These are phyloP conservation scores for Aspergillus coremiiformis DNA, from an alignment of 495 filamentous ascomycete genomes.

Conservation along the genomic window DNA sequence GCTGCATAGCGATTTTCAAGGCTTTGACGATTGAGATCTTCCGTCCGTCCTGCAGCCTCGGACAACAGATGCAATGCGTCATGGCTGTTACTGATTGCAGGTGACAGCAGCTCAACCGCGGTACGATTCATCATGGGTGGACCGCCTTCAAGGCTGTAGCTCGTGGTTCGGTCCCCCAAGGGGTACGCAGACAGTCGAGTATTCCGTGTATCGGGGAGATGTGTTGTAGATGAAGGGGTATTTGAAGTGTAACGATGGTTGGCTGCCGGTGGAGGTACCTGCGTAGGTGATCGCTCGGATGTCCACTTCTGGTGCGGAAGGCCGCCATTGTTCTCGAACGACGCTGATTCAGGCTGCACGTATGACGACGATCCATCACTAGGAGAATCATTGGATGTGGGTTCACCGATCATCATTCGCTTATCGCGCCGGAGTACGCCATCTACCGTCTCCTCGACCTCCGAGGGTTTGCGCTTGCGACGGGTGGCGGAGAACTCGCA, in stretches of 20 bases:
- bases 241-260: conserved; percentile 23
- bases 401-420: conserved; percentile 42
- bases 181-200: conserved; percentile 24
- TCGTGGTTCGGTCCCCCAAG: conserved; percentile 21
- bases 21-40: conserved; percentile 40
- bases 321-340: conserved; percentile 22
- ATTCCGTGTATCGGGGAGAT: conserved; percentile 26
- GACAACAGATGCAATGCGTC: conserved; percentile 53
- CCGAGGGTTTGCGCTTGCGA: conserved; percentile 74
- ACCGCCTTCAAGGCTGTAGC: conserved; percentile 29
- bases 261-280: conserved; percentile 9
- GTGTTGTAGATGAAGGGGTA: conserved; percentile 18
- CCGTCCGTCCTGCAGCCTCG: conserved; percentile 50
- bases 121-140: conserved; percentile 48
- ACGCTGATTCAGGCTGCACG: conserved; percentile 17
- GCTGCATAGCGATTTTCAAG: conserved; percentile 33
- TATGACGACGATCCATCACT: conserved; percentile 26
- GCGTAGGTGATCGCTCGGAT: not conserved
- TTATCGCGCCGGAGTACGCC: conserved; percentile 46
- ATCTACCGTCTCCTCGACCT: conserved; percentile 52
- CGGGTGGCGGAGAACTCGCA: conserved; percentile 97
- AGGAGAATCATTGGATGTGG: conserved; percentile 23
- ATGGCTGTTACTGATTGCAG: conserved; percentile 50
- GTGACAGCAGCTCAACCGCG: conserved; percentile 48
- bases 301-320: not conserved